Evolutionary conservation across 345 rosid species (phyloP).

Genomic region (Moricandia arvensis): DNA sequence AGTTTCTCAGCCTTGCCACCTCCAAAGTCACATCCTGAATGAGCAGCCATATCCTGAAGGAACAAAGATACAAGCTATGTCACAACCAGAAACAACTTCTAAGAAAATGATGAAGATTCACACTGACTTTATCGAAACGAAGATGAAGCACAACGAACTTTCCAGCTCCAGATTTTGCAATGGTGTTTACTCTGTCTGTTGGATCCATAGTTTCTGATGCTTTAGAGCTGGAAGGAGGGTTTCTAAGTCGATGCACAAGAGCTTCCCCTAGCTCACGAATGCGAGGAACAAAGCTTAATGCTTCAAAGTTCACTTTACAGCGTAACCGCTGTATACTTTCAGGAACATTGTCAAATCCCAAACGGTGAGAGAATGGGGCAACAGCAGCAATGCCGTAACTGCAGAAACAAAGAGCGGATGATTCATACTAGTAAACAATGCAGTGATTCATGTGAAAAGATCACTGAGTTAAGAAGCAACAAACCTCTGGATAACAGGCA

Average conservation of each 20-base stretch:
- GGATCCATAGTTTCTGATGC: conserved; percentile 39
- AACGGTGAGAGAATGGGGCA: conserved; percentile 93
- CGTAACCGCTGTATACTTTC: conserved; percentile 67
- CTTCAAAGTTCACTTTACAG: conserved; percentile 95
- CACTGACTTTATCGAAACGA: conserved; percentile 85
- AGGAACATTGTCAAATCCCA: conserved; percentile 81
- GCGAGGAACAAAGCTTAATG: conserved; percentile 64
- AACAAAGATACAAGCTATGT: not conserved
- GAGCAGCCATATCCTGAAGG: conserved; percentile 94
- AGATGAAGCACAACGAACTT: conserved; percentile 88
- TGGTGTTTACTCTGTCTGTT: conserved; percentile 37
- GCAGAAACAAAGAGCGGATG: conserved; percentile 22
- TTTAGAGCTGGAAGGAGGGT: conserved; percentile 41
- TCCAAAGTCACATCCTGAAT: conserved; percentile 95
- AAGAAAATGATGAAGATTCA: conserved; percentile 8
- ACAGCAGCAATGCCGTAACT: conserved; percentile 91
- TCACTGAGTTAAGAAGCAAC: conserved; percentile 21
- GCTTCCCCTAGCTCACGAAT: conserved; percentile 59
- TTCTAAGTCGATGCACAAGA: conserved; percentile 64
- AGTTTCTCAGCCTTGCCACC: conserved; percentile 93
- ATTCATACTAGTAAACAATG: not conserved
- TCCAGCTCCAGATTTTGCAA: conserved; percentile 48
- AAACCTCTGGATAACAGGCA: conserved; percentile 85
- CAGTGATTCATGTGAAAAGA: not conserved
- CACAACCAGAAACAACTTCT: conserved; percentile 2